Percentiles rank a stretch among this genome's conserved stretches.
Evolutionary conservation across 257 asterid genomes (phyloP).

Genomic region (Petunia secreta): DNA sequence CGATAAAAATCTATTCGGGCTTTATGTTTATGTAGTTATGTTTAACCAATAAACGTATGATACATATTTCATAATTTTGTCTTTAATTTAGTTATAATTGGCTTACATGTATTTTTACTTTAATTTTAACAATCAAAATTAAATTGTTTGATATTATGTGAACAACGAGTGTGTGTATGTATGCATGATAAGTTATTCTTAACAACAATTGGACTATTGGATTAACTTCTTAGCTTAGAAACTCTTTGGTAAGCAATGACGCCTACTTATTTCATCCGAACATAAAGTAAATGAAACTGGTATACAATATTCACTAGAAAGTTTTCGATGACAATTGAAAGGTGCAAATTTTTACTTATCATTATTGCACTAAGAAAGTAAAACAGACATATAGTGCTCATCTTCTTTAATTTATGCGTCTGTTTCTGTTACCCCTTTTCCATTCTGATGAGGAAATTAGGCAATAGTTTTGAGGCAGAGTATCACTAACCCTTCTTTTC

Average conservation of each 20-base stretch:
- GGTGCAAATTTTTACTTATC: background rate
- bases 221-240: too few species aligned
- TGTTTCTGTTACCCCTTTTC: slow-evolving; percentile 10
- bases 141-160: too few species aligned
- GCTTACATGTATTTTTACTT: too few species aligned
- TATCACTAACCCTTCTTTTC: slow-evolving; percentile 23
- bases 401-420: background rate
- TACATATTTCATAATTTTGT: too few species aligned
- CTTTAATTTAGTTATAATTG: too few species aligned
- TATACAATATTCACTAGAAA: background rate
- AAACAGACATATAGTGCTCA: background rate
- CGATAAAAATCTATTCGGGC: too few species aligned
- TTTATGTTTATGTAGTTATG: too few species aligned
- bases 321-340: background rate
- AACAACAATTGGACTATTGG: too few species aligned
- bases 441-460: slow-evolving; percentile 8
- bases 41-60: too few species aligned
- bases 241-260: slow-evolving; percentile 18
- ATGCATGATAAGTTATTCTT: too few species aligned
- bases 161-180: too few species aligned
- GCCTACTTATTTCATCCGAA: background rate
- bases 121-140: too few species aligned
- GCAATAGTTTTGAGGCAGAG: background rate
- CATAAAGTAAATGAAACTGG: background rate
- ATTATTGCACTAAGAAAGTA: background rate